These are phyloP conservation scores for Mrakia hoshinonis DNA, from an alignment of 768 basidiomycete species.

Conservation along the genomic window DNA sequence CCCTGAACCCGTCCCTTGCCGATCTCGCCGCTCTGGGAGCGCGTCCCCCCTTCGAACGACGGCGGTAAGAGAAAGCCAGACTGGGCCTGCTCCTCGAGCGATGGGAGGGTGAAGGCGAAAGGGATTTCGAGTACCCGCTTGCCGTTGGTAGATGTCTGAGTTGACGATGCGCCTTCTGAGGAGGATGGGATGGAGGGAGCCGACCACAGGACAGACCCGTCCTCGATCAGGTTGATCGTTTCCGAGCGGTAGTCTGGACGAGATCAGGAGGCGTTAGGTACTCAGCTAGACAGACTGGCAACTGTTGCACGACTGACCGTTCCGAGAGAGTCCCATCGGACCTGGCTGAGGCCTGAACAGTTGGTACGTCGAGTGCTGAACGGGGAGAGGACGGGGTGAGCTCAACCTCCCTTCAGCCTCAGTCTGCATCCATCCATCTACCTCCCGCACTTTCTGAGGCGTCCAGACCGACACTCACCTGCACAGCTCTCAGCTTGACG, in stretches of 20 bases:
- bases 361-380: slow-evolving; percentile 1
- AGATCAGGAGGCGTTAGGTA: neutral
- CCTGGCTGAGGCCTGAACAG: neutral
- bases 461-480: neutral
- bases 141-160: neutral
- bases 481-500: neutral
- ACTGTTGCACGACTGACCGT: neutral
- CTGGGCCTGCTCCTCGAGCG: neutral
- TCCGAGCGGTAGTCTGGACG: neutral
- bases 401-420: neutral
- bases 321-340: neutral
- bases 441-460: neutral
- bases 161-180: neutral
- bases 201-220: neutral
- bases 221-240: neutral
- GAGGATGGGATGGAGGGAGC: neutral
- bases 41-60: neutral
- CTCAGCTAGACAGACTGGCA: neutral
- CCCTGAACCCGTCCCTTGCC: neutral
- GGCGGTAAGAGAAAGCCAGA: neutral
- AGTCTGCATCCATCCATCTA: neutral
- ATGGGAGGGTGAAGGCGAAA: neutral
- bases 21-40: neutral
- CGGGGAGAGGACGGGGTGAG: neutral
- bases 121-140: neutral